Evolutionary conservation across 495 filamentous ascomycete genomes (phyloP).

Genomic region (Xylaria intraflava): DNA sequence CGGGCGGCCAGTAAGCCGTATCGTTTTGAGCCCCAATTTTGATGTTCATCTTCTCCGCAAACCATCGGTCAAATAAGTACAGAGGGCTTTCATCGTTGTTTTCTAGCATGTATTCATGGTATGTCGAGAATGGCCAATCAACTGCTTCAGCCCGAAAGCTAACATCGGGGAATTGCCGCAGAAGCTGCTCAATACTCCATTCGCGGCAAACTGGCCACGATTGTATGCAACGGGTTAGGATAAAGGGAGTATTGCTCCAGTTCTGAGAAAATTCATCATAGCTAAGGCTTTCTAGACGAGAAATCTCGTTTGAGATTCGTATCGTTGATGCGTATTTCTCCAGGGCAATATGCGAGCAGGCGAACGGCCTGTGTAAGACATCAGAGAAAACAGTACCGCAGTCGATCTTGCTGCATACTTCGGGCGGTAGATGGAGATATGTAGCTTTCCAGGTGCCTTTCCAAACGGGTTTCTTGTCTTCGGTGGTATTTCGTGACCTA

Average conservation of each 20-base stretch:
- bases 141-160: constrained; percentile 88
- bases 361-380: constrained; percentile 82
- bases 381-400: constrained; percentile 88
- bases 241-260: constrained; percentile 82
- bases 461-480: constrained; percentile 53
- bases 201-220: constrained; percentile 70
- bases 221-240: constrained; percentile 78
- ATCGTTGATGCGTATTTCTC: constrained; percentile 62
- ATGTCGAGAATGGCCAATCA: constrained; percentile 77
- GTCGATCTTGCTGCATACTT: constrained; percentile 45
- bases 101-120: constrained; percentile 77
- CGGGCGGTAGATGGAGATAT: constrained; percentile 55
- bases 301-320: constrained; percentile 64
- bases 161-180: constrained; percentile 55
- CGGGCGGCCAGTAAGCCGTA: constrained; percentile 72
- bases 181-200: constrained; percentile 64
- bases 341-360: constrained; percentile 71
- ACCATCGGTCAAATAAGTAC: constrained; percentile 84
- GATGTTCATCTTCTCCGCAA: constrained; percentile 81
- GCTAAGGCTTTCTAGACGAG: constrained; percentile 60
- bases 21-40: constrained; percentile 48
- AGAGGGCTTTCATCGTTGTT: constrained; percentile 82
- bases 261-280: constrained; percentile 63
- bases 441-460: constrained; percentile 82
- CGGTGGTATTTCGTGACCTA: constrained; percentile 8